Percentiles rank a stretch among this genome's conserved stretches.
Evolutionary conservation across 202 grass and related monocot species (phyloP).

Genomic region (Brachypodium distachyon): DNA sequence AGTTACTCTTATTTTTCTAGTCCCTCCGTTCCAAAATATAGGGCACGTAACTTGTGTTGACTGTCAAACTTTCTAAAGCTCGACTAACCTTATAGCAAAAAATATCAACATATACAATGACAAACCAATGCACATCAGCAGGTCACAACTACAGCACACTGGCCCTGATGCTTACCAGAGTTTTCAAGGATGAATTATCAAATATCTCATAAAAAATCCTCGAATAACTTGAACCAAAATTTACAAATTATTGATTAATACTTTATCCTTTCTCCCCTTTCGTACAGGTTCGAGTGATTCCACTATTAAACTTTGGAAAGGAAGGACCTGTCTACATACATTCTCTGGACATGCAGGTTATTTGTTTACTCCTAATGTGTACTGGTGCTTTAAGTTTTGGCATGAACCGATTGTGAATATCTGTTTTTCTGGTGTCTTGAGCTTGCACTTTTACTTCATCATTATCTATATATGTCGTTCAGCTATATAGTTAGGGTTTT

Average conservation of each 20-base stretch:
- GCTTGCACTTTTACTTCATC: neutral
- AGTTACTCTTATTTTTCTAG: neutral
- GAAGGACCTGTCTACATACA: conserved; percentile 87
- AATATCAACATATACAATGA: no score
- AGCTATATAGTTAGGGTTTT: neutral
- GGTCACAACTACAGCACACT: no score
- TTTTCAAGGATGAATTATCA: neutral
- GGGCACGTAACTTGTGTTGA: no score
- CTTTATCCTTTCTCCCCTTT: neutral
- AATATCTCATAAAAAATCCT: neutral
- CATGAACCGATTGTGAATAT: neutral
- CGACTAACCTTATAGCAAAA: no score
- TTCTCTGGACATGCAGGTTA: conserved; percentile 88
- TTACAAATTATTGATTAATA: neutral
- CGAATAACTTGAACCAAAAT: neutral
- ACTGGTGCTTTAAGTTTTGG: neutral
- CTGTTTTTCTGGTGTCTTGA: neutral
- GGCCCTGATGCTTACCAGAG: neutral
- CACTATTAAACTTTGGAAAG: conserved; percentile 93
- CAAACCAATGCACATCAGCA: no score
- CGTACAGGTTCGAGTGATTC: conserved; percentile 84
- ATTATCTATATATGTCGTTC: neutral
- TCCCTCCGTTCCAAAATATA: no score
- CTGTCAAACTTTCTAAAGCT: no score
- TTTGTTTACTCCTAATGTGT: conserved; percentile 12